These are phyloP conservation scores for Closterium sp. DNA, from an alignment of 139 green algal species.

Conservation along the genomic window DNA sequence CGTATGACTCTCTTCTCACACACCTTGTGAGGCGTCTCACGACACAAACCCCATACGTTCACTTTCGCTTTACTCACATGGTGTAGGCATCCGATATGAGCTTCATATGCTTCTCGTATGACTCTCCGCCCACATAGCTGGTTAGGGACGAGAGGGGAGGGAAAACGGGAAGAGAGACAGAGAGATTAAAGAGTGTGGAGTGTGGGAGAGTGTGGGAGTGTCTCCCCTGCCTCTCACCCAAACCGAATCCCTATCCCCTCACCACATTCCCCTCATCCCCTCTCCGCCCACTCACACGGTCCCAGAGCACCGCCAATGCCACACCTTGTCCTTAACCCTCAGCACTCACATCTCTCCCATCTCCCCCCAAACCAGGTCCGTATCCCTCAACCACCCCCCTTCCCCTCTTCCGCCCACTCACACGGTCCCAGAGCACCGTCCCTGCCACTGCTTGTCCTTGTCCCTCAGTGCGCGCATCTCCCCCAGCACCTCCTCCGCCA, in stretches of 20 bases:
- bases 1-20: too few relatives aligned
- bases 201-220: background rate
- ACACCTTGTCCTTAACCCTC: conserved; percentile 1
- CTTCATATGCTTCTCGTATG: background rate
- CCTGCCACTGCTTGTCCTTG: background rate
- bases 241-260: too few relatives aligned
- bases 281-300: conserved; percentile 33
- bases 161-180: background rate
- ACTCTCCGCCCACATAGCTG: background rate
- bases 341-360: too few relatives aligned
- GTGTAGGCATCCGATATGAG: background rate
- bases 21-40: too few relatives aligned
- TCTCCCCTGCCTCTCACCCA: too few relatives aligned
- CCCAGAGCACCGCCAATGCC: conserved; percentile 30
- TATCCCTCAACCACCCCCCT: background rate
- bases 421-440: background rate
- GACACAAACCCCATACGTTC: too few relatives aligned
- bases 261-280: too few relatives aligned
- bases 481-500: background rate
- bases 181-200: background rate
- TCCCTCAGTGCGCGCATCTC: background rate
- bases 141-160: background rate
- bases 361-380: too few relatives aligned
- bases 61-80: too few relatives aligned
- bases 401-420: background rate